Evolutionary conservation across 2,329 filamentous ascomycete genomes (phyloP), one percentile per base, ranked within the genome.

Genomic region (Chalaropsis thielavioides): DNA sequence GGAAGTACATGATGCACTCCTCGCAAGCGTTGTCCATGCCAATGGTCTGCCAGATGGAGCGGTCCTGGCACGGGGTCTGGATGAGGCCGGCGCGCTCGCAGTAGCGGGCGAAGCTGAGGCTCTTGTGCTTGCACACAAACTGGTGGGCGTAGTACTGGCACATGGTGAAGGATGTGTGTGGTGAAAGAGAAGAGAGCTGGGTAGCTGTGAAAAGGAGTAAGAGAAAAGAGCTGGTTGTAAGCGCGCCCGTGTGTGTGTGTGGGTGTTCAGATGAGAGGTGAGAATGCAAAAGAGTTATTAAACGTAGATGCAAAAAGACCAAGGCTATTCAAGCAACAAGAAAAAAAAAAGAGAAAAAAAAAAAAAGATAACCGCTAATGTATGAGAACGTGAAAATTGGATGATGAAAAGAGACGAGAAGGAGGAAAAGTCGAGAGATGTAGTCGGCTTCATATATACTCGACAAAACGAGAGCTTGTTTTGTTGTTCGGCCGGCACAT

Each of bases 101-200:
- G 70, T 73, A 74, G 69, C 71, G 70, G 61, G 74, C 74, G 58
- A 76, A 75, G 63, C 70, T 71, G 67, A 72, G 71, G 43, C 69
- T 69, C 61, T 70, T 67, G 70, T 75, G 74, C 64, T 72, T 73
- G 72, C 74, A 75, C 61, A 68, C 67, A 69, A 74, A 74, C 44
- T 69, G 69, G 68, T 75, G 73, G 67, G 74, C 74, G 70, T 75
- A 75, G 70, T 75, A 75, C 62, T 73, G 71, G 67, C 74, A 76
- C 74, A 75, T 75, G 13, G 40, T 70, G 68, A 51, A 4, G 63
- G 56, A 49, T 8, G 54, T 58, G 15, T 13, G 31, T 35, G 35
- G 49, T 51, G 22, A 2, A 54, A 35, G 35, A 35, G 31, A 22
- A 22, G 38, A 6, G 27, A 19, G 8, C 17, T 40, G n/a, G 4